Evolutionary conservation across 148 eudicot genomes (phyloP).

Genomic region (Beta vulgaris): DNA sequence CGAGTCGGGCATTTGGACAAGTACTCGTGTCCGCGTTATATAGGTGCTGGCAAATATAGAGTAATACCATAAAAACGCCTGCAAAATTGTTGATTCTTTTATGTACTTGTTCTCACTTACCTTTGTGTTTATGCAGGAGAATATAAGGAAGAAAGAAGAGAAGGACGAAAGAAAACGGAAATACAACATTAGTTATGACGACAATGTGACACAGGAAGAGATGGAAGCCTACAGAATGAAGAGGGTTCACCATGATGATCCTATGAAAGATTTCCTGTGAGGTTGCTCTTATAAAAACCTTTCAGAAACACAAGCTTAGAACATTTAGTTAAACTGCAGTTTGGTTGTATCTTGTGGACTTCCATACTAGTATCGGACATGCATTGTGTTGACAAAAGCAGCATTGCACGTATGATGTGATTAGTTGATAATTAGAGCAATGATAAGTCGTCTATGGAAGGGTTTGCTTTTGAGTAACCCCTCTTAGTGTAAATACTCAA

Average conservation of each 20-base stretch:
- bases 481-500: neutral
- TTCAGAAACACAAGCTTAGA: neutral
- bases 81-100: too few relatives aligned
- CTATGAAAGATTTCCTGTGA: conserved; percentile 75
- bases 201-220: conserved; percentile 77
- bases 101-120: neutral
- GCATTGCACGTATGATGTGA: neutral
- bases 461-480: neutral
- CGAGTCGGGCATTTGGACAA: too few relatives aligned
- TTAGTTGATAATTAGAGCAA: neutral
- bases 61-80: too few relatives aligned
- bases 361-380: neutral
- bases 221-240: conserved; percentile 95
- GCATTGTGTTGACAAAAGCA: neutral
- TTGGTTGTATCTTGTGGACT: neutral
- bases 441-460: neutral
- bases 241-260: conserved; percentile 76
- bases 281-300: neutral
- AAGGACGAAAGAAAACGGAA: conserved; percentile 85
- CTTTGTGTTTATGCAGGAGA: conserved; percentile 51
- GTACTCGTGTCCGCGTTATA: too few relatives aligned
- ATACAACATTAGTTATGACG: conserved; percentile 77
- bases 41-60: too few relatives aligned
- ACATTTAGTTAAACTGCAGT: neutral
- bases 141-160: conserved; percentile 69